These are phyloP conservation scores for Penicillium sp. DNA, from an alignment of 2,329 filamentous ascomycete species.

Conservation along the genomic window DNA sequence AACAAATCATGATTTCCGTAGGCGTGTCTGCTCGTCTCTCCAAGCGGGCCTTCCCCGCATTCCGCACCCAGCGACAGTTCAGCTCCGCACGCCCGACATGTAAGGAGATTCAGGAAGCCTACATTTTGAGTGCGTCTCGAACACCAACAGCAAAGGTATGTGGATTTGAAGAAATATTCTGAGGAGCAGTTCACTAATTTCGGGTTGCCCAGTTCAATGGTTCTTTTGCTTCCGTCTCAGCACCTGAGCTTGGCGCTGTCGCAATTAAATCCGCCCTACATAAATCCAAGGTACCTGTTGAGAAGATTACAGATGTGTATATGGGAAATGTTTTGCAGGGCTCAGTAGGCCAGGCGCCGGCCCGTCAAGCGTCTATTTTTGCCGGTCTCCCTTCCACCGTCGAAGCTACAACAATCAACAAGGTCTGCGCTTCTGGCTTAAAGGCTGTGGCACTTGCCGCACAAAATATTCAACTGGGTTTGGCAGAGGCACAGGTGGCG, in stretches of 20 bases:
- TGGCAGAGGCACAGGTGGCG: slow-evolving; percentile 83
- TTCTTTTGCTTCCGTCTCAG: slow-evolving; percentile 76
- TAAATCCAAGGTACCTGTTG: slow-evolving; percentile 77
- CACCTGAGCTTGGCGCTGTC: slow-evolving; percentile 81
- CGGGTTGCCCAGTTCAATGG: slow-evolving; percentile 76
- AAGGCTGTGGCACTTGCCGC: slow-evolving; percentile 90
- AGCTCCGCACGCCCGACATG: slow-evolving; percentile 47
- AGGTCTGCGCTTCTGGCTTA: slow-evolving; percentile 92
- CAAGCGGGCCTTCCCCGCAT: slow-evolving; percentile 39
- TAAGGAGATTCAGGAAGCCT: slow-evolving; percentile 81
- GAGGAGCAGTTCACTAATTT: slow-evolving; percentile 8
- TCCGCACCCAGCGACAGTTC: slow-evolving; percentile 52
- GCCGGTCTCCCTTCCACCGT: slow-evolving; percentile 77
- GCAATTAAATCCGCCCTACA: slow-evolving; percentile 89
- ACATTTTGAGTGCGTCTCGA: slow-evolving; percentile 85
- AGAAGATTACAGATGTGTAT: slow-evolving; percentile 87
- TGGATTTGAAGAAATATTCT: neutral
- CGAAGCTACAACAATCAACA: slow-evolving; percentile 93
- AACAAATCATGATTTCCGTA: slow-evolving; percentile 22
- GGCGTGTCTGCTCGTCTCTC: slow-evolving; percentile 29
- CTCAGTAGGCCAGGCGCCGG: slow-evolving; percentile 81
- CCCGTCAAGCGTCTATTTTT: slow-evolving; percentile 85
- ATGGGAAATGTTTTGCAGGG: slow-evolving; percentile 94
- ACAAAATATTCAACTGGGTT: slow-evolving; percentile 89
- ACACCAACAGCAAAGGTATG: slow-evolving; percentile 85